phyloP scores from a whole-genome alignment of 2,329 filamentous ascomycete species.

The Zasmidium cellare region DNA sequence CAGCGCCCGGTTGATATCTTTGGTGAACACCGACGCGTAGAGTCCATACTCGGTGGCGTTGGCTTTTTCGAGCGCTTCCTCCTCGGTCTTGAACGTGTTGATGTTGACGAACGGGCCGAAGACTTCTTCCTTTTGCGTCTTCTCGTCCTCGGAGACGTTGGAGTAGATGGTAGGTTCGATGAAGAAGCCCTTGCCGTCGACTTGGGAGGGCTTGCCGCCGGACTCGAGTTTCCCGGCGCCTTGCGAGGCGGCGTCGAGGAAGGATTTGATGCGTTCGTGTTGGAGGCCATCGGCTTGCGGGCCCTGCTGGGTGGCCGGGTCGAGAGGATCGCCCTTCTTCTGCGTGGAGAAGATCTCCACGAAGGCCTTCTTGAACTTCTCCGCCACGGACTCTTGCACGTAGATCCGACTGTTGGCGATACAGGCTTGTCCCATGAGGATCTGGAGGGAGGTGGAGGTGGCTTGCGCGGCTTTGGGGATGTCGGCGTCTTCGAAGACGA shows the following conservation, averaged over 20 bases:
- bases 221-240: slow-evolving; percentile 25
- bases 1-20: slow-evolving; percentile 38
- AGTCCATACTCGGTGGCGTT: slow-evolving; percentile 42
- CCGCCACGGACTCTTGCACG: slow-evolving; percentile 55
- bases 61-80: slow-evolving; percentile 37
- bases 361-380: slow-evolving; percentile 64
- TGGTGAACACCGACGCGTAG: slow-evolving; percentile 40
- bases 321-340: slow-evolving; percentile 68
- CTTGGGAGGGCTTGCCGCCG: slow-evolving; percentile 22
- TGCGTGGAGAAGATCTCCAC: slow-evolving; percentile 57
- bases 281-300: slow-evolving; percentile 61
- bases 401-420: slow-evolving; percentile 61
- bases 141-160: slow-evolving; percentile 43
- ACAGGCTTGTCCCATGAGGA: slow-evolving; percentile 61
- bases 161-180: slow-evolving; percentile 51
- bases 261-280: slow-evolving; percentile 41
- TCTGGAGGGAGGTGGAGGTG: slow-evolving; percentile 57
- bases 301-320: slow-evolving; percentile 67
- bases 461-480: slow-evolving; percentile 55
- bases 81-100: slow-evolving; percentile 38
- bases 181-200: slow-evolving; percentile 42
- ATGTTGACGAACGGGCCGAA: slow-evolving; percentile 41
- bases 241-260: slow-evolving; percentile 23
- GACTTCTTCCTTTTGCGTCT: slow-evolving; percentile 40
- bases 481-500: slow-evolving; percentile 45